Conservation (phyloP, 768 basidiomycete species). For the Tulasnella sp. region DNA sequence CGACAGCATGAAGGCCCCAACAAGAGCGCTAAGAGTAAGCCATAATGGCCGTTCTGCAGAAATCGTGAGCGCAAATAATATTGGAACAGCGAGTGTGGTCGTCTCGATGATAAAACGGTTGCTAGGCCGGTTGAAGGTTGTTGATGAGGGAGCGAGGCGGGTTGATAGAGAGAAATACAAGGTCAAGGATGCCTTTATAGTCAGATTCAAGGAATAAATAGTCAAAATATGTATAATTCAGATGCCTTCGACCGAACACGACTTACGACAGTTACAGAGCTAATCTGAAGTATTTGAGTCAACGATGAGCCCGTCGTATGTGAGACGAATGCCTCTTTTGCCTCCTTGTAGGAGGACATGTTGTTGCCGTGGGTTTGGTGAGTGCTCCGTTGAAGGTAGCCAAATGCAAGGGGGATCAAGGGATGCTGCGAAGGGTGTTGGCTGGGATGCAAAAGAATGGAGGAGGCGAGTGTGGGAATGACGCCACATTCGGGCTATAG, state of each 20-base stretch:
- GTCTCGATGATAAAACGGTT: neutral
- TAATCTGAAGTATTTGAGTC: constrained; percentile 58
- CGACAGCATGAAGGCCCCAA: neutral
- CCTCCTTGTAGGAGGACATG: constrained; percentile 50
- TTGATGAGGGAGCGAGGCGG: neutral
- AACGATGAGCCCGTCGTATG: constrained; percentile 64
- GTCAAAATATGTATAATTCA: neutral
- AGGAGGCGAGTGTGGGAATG: too few relatives aligned
- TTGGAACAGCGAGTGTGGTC: neutral
- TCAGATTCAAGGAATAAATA: neutral
- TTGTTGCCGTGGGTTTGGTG: too few relatives aligned
- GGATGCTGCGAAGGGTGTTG: too few relatives aligned
- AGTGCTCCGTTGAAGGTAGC: too few relatives aligned
- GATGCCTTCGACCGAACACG: neutral
- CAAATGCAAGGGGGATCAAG: too few relatives aligned
- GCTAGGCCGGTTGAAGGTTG: neutral
- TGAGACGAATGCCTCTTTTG: constrained; percentile 78
- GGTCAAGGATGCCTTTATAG: neutral
- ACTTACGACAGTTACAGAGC: constrained; percentile 56
- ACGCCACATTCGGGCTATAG: too few relatives aligned
- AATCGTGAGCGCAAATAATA: neutral
- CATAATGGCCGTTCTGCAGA: neutral
- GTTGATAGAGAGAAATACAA: neutral
- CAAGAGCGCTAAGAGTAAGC: neutral
- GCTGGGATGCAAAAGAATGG: too few relatives aligned